Evolutionary conservation across 1,139 yeast genomes (phyloP).

Genomic region (Taphrina betulina): DNA sequence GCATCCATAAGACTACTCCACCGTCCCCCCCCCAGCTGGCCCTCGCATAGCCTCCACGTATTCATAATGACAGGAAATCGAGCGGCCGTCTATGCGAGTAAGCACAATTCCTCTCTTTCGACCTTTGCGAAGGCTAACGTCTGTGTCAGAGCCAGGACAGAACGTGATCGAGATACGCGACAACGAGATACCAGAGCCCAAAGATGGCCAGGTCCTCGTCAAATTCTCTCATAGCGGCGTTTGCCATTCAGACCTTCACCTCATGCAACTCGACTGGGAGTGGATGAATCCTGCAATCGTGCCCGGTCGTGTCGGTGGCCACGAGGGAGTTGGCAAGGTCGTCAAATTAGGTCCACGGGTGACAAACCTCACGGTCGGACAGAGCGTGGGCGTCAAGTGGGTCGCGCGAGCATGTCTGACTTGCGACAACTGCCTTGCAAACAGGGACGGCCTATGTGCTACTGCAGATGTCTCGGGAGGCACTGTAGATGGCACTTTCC

Average conservation of each 20-base stretch:
- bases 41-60: too few species aligned
- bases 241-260: slow-evolving; percentile 69
- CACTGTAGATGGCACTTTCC: slow-evolving; percentile 81
- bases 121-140: background rate
- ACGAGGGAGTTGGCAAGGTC: slow-evolving; percentile 29
- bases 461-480: slow-evolving; percentile 50
- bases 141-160: slow-evolving; percentile 16
- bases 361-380: slow-evolving; percentile 25
- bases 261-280: slow-evolving; percentile 76
- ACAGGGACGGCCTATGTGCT: slow-evolving; percentile 27
- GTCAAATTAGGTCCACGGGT: slow-evolving; percentile 20
- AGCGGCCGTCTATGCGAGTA: slow-evolving; percentile 27
- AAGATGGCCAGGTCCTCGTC: slow-evolving; percentile 59
- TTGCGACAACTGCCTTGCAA: slow-evolving; percentile 19
- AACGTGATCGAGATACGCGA: slow-evolving; percentile 43
- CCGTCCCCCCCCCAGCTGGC: too few species aligned
- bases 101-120: background rate
- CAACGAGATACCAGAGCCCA: slow-evolving; percentile 63
- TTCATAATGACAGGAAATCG: slow-evolving; percentile 22
- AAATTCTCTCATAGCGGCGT: slow-evolving; percentile 67
- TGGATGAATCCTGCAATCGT: slow-evolving; percentile 18
- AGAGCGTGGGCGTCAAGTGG: slow-evolving; percentile 31
- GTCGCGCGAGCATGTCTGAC: slow-evolving; percentile 20
- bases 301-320: slow-evolving; percentile 32
- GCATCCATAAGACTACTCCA: background rate